phyloP scores from a whole-genome alignment of 2,329 filamentous ascomycete genomes.

The Rosellinia necatrix region DNA sequence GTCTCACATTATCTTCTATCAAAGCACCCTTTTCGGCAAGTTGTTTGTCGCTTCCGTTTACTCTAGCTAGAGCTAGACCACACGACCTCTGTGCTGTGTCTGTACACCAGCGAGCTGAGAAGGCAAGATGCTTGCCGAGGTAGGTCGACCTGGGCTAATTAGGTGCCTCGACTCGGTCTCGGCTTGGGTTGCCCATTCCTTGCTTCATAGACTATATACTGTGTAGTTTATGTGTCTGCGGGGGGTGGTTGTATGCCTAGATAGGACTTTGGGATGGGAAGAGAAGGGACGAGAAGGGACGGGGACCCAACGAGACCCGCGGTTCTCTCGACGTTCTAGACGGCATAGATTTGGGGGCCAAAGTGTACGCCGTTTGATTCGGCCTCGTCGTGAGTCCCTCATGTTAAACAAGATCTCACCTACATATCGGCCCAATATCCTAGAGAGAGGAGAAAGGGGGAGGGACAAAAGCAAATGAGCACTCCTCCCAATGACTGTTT shows the following conservation, averaged over 20 bases:
- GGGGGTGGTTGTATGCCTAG: neutral
- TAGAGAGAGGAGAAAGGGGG: neutral
- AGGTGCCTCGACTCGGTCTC: conserved; percentile 1
- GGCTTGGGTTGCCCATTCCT: neutral
- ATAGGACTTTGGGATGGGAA: neutral
- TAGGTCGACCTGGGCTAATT: conserved; percentile 13
- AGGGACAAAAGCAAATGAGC: neutral
- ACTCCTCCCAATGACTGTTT: neutral
- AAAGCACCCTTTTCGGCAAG: neutral
- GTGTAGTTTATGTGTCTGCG: conserved; percentile 1
- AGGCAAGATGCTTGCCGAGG: neutral
- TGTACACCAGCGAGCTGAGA: neutral
- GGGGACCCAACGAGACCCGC: neutral
- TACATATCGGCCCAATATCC: neutral
- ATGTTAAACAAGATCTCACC: conserved; percentile 4
- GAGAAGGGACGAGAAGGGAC: neutral
- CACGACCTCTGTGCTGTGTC: neutral
- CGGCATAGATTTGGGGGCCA: conserved; percentile 24
- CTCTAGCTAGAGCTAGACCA: neutral
- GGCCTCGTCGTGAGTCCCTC: conserved; percentile 1
- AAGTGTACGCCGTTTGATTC: conserved; percentile 1
- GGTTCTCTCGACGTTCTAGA: neutral
- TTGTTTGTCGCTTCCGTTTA: neutral
- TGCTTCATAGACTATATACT: neutral
- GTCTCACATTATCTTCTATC: neutral